Conservation (phyloP, 805 yeast species). For the Ogataea zsoltii region DNA sequence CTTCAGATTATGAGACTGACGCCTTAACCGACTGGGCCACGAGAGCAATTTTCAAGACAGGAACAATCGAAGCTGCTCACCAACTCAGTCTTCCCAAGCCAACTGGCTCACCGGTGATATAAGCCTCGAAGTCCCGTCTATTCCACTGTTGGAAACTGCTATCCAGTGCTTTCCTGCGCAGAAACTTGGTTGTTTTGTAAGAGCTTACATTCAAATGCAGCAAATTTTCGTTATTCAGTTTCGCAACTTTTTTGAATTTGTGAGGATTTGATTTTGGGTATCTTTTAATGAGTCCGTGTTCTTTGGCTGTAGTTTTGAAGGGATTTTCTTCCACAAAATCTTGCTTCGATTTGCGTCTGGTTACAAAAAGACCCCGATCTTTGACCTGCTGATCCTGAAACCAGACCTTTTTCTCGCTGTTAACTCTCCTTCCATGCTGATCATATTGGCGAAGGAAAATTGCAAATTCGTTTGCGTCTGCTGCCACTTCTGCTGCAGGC, state of each 20-base stretch:
- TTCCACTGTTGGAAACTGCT: conserved; percentile 9
- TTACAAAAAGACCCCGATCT: conserved; percentile 3
- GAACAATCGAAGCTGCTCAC: not conserved
- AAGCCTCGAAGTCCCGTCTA: conserved; percentile 14
- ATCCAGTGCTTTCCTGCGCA: not conserved
- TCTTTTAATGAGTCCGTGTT: not conserved
- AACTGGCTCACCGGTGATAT: not conserved
- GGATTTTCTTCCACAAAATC: not conserved
- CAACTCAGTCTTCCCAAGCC: not conserved
- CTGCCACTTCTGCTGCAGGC: conserved; percentile 1
- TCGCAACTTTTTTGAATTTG: conserved; percentile 1
- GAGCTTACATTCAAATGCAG: not conserved
- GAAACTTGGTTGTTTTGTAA: conserved; percentile 10
- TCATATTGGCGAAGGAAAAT: conserved; percentile 11
- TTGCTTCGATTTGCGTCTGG: not conserved
- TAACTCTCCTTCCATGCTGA: not conserved
- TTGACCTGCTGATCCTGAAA: conserved; percentile 12
- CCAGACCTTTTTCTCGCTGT: conserved; percentile 14
- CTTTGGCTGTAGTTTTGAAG: not conserved
- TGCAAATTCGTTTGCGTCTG: conserved; percentile 4
- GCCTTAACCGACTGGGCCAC: conserved; percentile 44
- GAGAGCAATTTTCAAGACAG: conserved; percentile 25
- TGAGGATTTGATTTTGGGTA: not conserved
- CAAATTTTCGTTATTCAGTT: conserved; percentile 2
- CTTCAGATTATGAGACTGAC: conserved; percentile 43